Evolutionary conservation across 1,284 basidiomycete genomes (phyloP).

Genomic region (Leccinum subrobustum): DNA sequence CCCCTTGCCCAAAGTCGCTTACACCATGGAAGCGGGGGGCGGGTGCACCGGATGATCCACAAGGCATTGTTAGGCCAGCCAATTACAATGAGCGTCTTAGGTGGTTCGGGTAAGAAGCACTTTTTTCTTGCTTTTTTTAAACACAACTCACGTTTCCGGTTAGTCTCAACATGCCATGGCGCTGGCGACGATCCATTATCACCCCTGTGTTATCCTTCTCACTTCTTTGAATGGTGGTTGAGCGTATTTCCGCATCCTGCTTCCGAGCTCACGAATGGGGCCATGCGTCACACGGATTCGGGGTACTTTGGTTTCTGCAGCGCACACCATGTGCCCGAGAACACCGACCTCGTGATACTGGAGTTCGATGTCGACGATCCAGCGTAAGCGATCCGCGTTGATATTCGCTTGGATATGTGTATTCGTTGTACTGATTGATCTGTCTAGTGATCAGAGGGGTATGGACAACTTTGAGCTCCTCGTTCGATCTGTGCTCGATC

Average conservation of each 20-base stretch:
- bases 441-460: constrained; percentile 61
- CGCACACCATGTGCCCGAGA: constrained; percentile 87
- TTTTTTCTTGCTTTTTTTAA: constrained; percentile 10
- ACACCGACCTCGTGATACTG: constrained; percentile 88
- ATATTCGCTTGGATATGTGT: neutral
- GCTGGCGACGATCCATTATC: constrained; percentile 90
- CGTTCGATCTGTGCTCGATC: constrained; percentile 83
- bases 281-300: constrained; percentile 84
- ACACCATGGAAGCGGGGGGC: constrained; percentile 80
- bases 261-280: constrained; percentile 93
- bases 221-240: constrained; percentile 96
- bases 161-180: constrained; percentile 91
- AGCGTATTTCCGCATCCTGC: constrained; percentile 91
- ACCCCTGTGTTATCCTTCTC: constrained; percentile 82
- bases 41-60: constrained; percentile 81
- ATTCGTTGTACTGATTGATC: neutral
- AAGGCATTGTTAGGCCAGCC: constrained; percentile 85
- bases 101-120: constrained; percentile 72
- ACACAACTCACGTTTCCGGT: neutral
- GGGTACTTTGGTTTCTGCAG: constrained; percentile 93
- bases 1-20: constrained; percentile 74
- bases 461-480: constrained; percentile 88
- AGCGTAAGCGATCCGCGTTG: constrained; percentile 52
- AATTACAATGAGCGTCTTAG: constrained; percentile 87
- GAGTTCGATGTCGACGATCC: constrained; percentile 90